Evolutionary conservation across 306 rosid species (phyloP), one percentile per base, ranked within the genome.

Genomic region (Erythrophleum fordii): DNA sequence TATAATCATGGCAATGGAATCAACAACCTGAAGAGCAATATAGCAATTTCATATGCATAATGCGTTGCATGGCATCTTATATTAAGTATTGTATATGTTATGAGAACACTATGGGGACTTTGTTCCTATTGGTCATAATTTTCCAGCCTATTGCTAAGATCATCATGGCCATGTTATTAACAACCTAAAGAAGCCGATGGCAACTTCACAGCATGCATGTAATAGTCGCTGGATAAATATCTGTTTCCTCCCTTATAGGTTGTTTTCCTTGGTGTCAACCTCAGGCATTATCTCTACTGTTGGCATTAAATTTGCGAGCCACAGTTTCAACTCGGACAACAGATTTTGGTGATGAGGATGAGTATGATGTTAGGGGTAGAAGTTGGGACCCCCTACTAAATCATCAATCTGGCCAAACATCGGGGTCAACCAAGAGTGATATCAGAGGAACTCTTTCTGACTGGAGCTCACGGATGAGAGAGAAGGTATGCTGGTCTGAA

Each of bases 401-500:
- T 80, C 81, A 91, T 85, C 95, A 89, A 59, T 76, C 87, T 75
- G 84, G 83, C 68, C 97, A 91, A 76, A 82, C 91, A 49, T 83
- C 93, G 66, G 91, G 87, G 48, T 80, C 88, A 59, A 69, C 76
- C 85, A 90, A 87, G 79, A 77, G 44, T 37, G 91, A 89, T 39
- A 86, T 73, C 46, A 81, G 87, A 80, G 89, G 89, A 76, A 78
- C 69, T 70, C 91, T 86, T 77, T 80, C 91, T 10, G 98, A 90
- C 41, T 95, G 99, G 99, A 93, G 98, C 82, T 83, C 92, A 35
- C 88, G 95, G 64, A 88, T 95, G 80, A 89, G 99, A 82, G 97
- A 93, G 65, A 91, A 95, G 98, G 99, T 95, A 89, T 80, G 73
- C 53, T 73, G 44, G 72, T 83, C 62, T 1, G 53, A 79, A 72